Evolutionary conservation across 2,329 filamentous ascomycete genomes (phyloP), one percentile per base, ranked within the genome.

Genomic region (Zymoseptoria pseudotritici): DNA sequence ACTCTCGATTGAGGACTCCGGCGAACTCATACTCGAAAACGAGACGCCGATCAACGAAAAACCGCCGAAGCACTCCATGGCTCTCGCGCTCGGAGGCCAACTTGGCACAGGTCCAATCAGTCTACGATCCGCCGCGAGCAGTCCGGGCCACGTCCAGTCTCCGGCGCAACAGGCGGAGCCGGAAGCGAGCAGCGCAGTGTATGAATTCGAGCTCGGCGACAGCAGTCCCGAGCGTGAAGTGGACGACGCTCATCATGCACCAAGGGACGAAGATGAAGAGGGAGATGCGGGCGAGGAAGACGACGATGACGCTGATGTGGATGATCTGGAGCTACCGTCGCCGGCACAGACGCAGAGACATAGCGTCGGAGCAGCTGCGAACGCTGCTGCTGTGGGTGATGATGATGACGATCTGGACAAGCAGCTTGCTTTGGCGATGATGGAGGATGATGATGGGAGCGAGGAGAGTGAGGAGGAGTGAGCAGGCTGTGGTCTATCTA

Each of bases 401-500:
- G 77, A 78, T 1, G 72, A 74, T 13, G 72, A 74, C 61, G 69
- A 71, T 72, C 66, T 78, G 55, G 76, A 77, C 64, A 73, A 68
- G 19, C 68, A 76, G 67, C 76, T 79, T 70, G 74, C 76, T 60
- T 68, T 74, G 57, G 77, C 74, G 0, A 62, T 74, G 66, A 68
- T 75, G 50, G 71, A 70, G 31, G 69, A 71, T n/a, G 68, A 69
- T 46, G 70, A 71, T 20, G 72, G 67, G 24, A 73, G 74, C 58
- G 75, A 75, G 61, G 76, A 79, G 64, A 78, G 76, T 61, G 78
- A 79, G 58, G 76, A 78, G 63, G 77, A 79, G 65, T 67, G 56
- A 62, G 49, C 36, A 46, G 36, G 13, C 17, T 46, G 36, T n/a
- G 36, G 13, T 46, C 26, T 29, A 29, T 9, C 8, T 9, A 29